Evolutionary conservation across 2,329 filamentous ascomycete species (phyloP).

Genomic region (Bipolaris bicolor): DNA sequence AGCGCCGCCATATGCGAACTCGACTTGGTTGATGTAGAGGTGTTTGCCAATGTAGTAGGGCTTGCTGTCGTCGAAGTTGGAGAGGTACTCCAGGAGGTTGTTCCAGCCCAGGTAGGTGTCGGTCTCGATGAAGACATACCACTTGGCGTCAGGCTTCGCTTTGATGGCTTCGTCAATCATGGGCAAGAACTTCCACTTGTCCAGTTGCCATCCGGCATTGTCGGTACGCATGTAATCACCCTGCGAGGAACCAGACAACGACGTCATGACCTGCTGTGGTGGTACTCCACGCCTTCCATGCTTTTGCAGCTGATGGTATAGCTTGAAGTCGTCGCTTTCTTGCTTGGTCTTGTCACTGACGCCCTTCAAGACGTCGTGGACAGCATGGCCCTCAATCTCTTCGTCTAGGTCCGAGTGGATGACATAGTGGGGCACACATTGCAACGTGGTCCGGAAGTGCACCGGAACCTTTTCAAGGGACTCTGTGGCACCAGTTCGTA

Average conservation of each 20-base stretch:
- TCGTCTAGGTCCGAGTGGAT: slow-evolving; percentile 67
- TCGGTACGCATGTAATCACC: slow-evolving; percentile 46
- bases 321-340: slow-evolving; percentile 58
- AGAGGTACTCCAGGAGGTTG: slow-evolving; percentile 51
- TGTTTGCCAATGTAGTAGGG: slow-evolving; percentile 54
- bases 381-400: slow-evolving; percentile 57
- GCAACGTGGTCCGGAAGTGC: slow-evolving; percentile 63
- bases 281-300: slow-evolving; percentile 53
- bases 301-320: slow-evolving; percentile 58
- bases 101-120: slow-evolving; percentile 48
- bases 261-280: slow-evolving; percentile 38
- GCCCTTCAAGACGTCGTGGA: slow-evolving; percentile 56
- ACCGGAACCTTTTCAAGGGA: slow-evolving; percentile 62
- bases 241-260: slow-evolving; percentile 41
- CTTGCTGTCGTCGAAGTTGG: slow-evolving; percentile 47
- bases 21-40: slow-evolving; percentile 51
- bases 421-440: slow-evolving; percentile 61
- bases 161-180: slow-evolving; percentile 58
- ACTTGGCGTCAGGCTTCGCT: slow-evolving; percentile 45
- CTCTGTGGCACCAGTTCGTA: slow-evolving; percentile 67
- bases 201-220: slow-evolving; percentile 58
- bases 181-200: slow-evolving; percentile 66
- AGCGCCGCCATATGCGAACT: slow-evolving; percentile 55
- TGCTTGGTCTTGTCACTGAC: slow-evolving; percentile 49
- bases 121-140: slow-evolving; percentile 49